Evolutionary conservation across 179 eudicot genomes (phyloP), one percentile per base, ranked within the genome.

Genomic region (Camellia oleifera): DNA sequence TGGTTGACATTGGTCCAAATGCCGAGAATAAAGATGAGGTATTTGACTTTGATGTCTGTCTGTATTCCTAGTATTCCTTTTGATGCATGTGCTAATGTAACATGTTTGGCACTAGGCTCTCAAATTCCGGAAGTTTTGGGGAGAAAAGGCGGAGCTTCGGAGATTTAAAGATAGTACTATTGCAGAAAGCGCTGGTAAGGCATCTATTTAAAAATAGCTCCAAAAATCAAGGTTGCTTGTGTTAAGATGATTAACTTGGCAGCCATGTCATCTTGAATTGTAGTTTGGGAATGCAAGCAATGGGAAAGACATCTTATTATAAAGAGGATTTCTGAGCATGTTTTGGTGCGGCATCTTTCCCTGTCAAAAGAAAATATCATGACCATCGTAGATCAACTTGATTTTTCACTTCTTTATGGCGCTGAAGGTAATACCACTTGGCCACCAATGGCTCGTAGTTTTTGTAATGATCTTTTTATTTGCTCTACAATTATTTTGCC

Each of bases 91-190:
- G 52, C 63, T 76, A 52, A 83, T 84, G 54, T 48, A 75, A 50
- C 78, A 32, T 63, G 40, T 54, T 75, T 80, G 40, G 5, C 14
- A 78, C 15, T 82, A 96, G 98, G 96, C 88, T 86, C 56, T 81
- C 67, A 90, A 81, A 69, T 96, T 88, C 78, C 85, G 93, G 67
- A 91, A 90, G 83, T 96, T 96, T 84, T 96, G 99, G 99, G 99
- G 99, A 64, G 92, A 89, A 4, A 94, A 89, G 85, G 86, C 98
- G 13, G 94, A 95, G 64, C 89, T 91, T 58, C 86, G 98, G 50
- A 87, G 88, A 79, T 91, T 94, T 83, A 89, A 85, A 81, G 97
- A 94, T 90, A 93, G 96, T 77, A 88, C 84, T 89, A 92, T 94
- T 80, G 93, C 94, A 68, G 98, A 94, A 85, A 86, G 92, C 82